Base-by-base conservation (phyloP, 176 grass and related monocot species). In the Raddia guianensis region DNA sequence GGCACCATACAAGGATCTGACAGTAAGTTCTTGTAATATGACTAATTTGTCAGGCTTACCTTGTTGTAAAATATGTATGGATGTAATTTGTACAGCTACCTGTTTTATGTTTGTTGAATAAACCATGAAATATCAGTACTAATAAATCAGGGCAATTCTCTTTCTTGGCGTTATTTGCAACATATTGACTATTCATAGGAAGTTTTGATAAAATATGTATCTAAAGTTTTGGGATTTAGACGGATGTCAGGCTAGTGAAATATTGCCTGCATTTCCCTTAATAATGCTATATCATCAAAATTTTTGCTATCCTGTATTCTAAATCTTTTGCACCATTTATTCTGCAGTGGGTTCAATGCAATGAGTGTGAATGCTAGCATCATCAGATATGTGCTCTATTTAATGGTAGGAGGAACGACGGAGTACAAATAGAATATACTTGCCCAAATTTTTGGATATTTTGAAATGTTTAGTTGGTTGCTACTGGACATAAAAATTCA, bases 361-460 rank as follows among this genome's bases (percentile, higher is more conserved):
- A 99, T 84, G 96, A 96, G 76, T 99, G 97, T 89, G 97, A 95
- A 91, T 89, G 90, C 70, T 98, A 92, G 96, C 92, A 98, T 56
- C 96, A 98, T 83, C 96, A 98, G 84, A 95, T 98, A 82, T 98
- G 96, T 84, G 96, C 96, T 77, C 51, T 98, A 49, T 98, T 98
- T 69, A 98, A 98, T 87, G 92, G 88, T 19, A 91, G 90, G 89
- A 98, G 96, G 80, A 98, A 98, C 46, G 92, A 95, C 87, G 96
- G 92, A 34, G 96, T 88, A 56, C 90, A 98, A 91, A 92, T 92
- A 78, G 96, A 98, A 73, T 98, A 95, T 63, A 98, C 92, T 62
- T 98, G 96, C 86, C 92, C 96, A 13, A 93, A 95, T 90, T 98
- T 27, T 27, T 27, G 27, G 27, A 27, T 27, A 27, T 27, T 27